Evolutionary conservation across 306 rosid species (phyloP).

Genomic region (Herpetospermum pedunculosum): DNA sequence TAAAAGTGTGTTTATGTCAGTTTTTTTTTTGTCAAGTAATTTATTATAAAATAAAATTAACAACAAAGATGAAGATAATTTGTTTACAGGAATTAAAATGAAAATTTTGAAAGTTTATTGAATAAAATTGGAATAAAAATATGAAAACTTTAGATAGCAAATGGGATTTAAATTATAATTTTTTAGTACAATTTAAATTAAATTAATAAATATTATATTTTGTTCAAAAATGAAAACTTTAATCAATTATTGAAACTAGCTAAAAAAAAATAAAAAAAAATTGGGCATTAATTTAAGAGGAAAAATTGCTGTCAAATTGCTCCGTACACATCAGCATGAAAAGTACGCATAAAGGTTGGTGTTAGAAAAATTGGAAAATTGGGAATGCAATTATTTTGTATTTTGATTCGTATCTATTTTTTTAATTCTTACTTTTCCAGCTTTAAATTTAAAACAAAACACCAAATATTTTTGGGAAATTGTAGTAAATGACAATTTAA

Average conservation of each 20-base stretch:
- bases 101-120: neutral
- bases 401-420: neutral
- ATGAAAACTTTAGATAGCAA: neutral
- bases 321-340: constrained; percentile 7
- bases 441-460: neutral
- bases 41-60: no score
- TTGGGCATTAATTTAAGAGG: neutral
- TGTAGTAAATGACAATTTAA: no score
- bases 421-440: constrained; percentile 1
- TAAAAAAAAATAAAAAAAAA: no score
- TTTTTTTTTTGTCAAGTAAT: no score
- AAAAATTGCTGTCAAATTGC: neutral
- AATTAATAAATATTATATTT: neutral
- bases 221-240: neutral
- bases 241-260: neutral
- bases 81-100: neutral
- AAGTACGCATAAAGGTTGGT: neutral
- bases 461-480: no score
- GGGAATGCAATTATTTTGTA: neutral
- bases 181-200: neutral
- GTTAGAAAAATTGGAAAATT: neutral
- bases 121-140: neutral
- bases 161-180: neutral
- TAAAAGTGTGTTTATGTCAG: no score
- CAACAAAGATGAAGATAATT: no score